Percentiles rank a stretch among this genome's conserved stretches.
Evolutionary conservation across 1,284 basidiomycete genomes (phyloP).

Genomic region (Xerocomus minutiporus): DNA sequence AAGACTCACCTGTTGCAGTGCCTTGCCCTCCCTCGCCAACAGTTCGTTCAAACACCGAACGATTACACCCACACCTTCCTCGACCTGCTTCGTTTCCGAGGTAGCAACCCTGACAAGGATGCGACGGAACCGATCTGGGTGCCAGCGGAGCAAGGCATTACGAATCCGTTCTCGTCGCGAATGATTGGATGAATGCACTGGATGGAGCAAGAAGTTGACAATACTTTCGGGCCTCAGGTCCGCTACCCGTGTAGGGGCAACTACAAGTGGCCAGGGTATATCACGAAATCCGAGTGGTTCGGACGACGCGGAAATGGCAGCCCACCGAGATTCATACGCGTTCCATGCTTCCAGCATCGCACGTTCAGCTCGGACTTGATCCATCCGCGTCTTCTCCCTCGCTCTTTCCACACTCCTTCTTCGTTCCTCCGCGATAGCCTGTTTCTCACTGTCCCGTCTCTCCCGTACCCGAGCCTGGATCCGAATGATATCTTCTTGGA

Average conservation of each 20-base stretch:
- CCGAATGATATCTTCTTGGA: conserved; percentile 45
- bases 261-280: conserved; percentile 67
- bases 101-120: conserved; percentile 50
- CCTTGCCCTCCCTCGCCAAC: conserved; percentile 43
- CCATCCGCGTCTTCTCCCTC: conserved; percentile 34
- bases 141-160: conserved; percentile 65
- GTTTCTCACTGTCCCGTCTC: conserved; percentile 44
- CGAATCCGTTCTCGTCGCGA: conserved; percentile 61
- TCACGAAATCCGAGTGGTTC: conserved; percentile 51
- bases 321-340: conserved; percentile 61
- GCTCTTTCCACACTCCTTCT: conserved; percentile 26
- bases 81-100: conserved; percentile 52
- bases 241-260: conserved; percentile 38
- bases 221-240: conserved; percentile 51
- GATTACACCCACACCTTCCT: conserved; percentile 66
- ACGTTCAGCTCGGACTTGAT: conserved; percentile 38
- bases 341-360: conserved; percentile 50
- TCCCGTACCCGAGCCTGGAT: conserved; percentile 45
- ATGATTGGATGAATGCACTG: conserved; percentile 52
- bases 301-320: conserved; percentile 38
- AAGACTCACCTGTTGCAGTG: conserved; percentile 23
- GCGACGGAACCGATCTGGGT: conserved; percentile 68
- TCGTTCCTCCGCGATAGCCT: conserved; percentile 39
- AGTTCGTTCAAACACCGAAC: conserved; percentile 67
- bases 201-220: conserved; percentile 55